Conservation (phyloP, 768 basidiomycete species). For the Clathrus columnatus region DNA sequence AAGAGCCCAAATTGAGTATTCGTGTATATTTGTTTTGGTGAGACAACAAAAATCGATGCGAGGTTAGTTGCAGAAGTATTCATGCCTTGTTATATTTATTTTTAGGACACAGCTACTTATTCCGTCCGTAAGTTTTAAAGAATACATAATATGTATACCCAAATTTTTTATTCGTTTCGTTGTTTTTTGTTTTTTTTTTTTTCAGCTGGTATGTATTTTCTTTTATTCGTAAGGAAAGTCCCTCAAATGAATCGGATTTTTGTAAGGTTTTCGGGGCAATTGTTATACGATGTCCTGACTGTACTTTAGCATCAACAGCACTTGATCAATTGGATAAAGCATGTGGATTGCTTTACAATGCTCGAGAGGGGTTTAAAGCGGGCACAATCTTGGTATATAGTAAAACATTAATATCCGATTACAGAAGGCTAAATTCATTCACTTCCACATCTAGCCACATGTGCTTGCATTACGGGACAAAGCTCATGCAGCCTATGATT, state of each 20-base stretch:
- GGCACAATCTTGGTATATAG: neutral
- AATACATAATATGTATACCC: no score
- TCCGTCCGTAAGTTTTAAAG: slow-evolving; percentile 1
- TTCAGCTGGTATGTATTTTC: slow-evolving; percentile 2
- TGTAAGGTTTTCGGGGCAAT: slow-evolving; percentile 67
- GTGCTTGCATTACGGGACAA: neutral
- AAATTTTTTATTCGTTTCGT: neutral
- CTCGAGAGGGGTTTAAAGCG: neutral
- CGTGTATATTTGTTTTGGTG: slow-evolving; percentile 48
- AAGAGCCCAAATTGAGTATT: slow-evolving; percentile 53
- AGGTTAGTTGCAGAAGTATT: neutral
- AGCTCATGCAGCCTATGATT: slow-evolving; percentile 2
- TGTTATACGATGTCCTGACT: slow-evolving; percentile 68
- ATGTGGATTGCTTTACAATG: slow-evolving; percentile 37
- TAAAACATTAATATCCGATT: neutral
- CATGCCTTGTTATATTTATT: neutral
- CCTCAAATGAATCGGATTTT: neutral
- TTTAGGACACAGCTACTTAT: slow-evolving; percentile 8
- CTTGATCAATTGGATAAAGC: slow-evolving; percentile 66
- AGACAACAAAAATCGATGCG: no score
- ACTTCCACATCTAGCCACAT: neutral
- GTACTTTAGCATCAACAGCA: slow-evolving; percentile 68
- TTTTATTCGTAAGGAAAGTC: neutral
- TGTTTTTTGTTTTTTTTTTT: neutral
- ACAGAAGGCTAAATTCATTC: neutral